phyloP scores from a whole-genome alignment of 768 basidiomycete genomes.

The Auriculariales sp. region DNA sequence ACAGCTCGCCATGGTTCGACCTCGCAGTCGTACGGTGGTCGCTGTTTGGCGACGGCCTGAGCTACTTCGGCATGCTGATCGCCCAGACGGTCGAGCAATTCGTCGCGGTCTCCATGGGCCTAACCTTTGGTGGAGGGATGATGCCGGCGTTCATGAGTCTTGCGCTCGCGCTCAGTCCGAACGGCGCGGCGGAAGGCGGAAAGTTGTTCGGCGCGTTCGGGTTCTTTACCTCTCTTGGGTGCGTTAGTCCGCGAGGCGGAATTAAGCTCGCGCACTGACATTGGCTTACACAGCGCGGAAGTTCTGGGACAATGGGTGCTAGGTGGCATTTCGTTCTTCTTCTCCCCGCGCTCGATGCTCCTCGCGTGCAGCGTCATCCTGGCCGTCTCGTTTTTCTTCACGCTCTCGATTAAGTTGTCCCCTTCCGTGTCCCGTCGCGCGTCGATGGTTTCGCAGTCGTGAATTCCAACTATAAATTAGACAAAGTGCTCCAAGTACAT shows the following conservation, averaged over 20 bases:
- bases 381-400: neutral
- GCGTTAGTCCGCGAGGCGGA: neutral
- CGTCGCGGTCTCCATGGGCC: neutral
- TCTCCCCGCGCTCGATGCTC: neutral
- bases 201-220: neutral
- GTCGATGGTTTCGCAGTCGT: too few relatives aligned
- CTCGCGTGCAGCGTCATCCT: neutral
- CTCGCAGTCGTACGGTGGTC: neutral
- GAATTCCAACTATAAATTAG: too few relatives aligned
- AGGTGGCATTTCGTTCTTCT: neutral
- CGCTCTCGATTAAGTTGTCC: neutral
- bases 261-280: neutral
- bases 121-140: neutral
- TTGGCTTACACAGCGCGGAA: neutral
- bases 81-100: neutral
- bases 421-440: too few relatives aligned
- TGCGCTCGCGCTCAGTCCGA: neutral
- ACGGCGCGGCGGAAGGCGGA: neutral
- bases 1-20: neutral
- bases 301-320: neutral
- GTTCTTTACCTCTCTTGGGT: neutral
- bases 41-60: neutral
- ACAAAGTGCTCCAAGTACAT: too few relatives aligned
- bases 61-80: neutral
- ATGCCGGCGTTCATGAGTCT: constrained; percentile 1